Evolutionary conservation across 345 rosid species (phyloP).

Genomic region (Geranium rotundifolium): DNA sequence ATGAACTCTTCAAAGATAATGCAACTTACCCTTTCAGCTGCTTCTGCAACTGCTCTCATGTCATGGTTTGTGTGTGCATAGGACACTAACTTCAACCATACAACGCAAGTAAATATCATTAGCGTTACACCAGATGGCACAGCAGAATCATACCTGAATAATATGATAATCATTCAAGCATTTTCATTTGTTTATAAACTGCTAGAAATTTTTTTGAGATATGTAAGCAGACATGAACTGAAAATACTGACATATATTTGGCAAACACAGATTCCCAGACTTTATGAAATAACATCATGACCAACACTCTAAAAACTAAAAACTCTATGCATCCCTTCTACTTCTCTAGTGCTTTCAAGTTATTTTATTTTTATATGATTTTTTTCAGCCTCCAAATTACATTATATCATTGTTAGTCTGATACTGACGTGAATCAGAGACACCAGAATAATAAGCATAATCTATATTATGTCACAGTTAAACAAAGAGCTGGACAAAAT

Average conservation of each 20-base stretch:
- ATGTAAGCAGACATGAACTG: not conserved
- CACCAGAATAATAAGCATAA: not conserved
- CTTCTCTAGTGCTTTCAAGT: not conserved
- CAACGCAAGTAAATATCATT: conserved; percentile 93
- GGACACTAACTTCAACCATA: conserved; percentile 91
- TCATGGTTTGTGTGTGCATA: conserved; percentile 88
- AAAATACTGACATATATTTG: not conserved
- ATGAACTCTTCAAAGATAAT: not conserved
- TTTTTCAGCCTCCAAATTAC: not conserved
- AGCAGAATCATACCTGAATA: conserved; percentile 82
- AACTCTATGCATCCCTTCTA: not conserved
- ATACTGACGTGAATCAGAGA: not conserved
- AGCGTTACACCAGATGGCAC: conserved; percentile 71
- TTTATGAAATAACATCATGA: not conserved
- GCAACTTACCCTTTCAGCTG: conserved; percentile 48
- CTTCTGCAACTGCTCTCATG: conserved; percentile 56
- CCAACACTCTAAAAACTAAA: not conserved
- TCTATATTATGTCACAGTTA: not conserved
- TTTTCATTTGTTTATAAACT: not conserved
- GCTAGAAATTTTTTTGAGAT: not conserved
- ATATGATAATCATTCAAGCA: conserved; percentile 11
- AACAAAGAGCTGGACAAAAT: not conserved
- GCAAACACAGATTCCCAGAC: not conserved
- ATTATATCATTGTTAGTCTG: not conserved
- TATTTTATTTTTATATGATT: not conserved